A percentile compares a stretch with the other conserved stretches of the same genome.
Conservation (phyloP, 768 basidiomycete genomes). For the Rhizopogon vinicolor region DNA sequence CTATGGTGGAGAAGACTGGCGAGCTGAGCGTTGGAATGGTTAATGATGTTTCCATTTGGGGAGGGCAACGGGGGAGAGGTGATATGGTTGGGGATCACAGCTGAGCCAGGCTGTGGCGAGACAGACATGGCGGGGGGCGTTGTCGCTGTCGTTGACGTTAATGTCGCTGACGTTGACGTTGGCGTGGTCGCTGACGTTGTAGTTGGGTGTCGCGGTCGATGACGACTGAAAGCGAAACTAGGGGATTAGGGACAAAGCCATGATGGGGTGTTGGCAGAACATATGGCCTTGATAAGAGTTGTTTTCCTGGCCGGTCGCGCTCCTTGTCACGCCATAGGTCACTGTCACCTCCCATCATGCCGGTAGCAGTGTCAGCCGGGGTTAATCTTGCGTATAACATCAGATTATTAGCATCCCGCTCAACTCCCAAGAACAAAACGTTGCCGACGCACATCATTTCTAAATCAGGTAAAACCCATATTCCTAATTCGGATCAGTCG, state of each 20-base stretch:
- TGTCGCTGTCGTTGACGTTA: neutral
- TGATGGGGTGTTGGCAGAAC: neutral
- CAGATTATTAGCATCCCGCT: neutral
- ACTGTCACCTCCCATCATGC: slow-evolving; percentile 1
- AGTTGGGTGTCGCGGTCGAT: slow-evolving; percentile 8
- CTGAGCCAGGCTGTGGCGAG: slow-evolving; percentile 13
- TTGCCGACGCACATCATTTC: slow-evolving; percentile 22
- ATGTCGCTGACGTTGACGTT: slow-evolving; percentile 1
- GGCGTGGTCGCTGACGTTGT: neutral
- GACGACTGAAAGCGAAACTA: slow-evolving; percentile 3
- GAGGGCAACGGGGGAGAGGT: slow-evolving; percentile 11
- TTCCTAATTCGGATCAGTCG: slow-evolving; percentile 14
- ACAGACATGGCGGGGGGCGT: slow-evolving; percentile 12
- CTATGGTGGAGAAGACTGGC: slow-evolving; percentile 51
- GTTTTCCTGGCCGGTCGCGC: slow-evolving; percentile 1
- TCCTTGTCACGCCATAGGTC: slow-evolving; percentile 1
- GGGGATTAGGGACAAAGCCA: neutral
- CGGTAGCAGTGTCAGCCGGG: slow-evolving; percentile 1
- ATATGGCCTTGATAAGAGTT: slow-evolving; percentile 1
- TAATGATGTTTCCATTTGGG: slow-evolving; percentile 10
- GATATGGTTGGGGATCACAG: neutral
- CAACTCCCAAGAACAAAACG: slow-evolving; percentile 14
- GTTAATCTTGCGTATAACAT: slow-evolving; percentile 3
- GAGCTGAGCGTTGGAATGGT: slow-evolving; percentile 45
- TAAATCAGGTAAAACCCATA: slow-evolving; percentile 9